Percentiles rank a stretch among this genome's conserved stretches.
Conservation (phyloP, 129 eudicot genomes). For the Calendula officinalis region DNA sequence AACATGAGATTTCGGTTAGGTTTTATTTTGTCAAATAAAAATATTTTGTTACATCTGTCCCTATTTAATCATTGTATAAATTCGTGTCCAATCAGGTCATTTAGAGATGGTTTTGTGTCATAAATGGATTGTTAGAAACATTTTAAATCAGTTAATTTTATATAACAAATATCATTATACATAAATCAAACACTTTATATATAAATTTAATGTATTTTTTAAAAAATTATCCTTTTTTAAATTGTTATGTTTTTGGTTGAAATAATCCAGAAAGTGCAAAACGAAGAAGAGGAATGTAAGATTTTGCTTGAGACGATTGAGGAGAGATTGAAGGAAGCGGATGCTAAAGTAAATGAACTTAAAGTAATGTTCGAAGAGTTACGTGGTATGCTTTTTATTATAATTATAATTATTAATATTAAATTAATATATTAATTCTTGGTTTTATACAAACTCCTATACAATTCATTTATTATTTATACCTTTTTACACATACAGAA, state of each 20-base stretch:
- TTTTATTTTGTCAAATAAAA: constrained; percentile 35
- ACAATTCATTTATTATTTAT: not conserved
- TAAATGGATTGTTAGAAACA: too few relatives aligned
- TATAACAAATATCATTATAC: too few relatives aligned
- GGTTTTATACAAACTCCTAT: not conserved
- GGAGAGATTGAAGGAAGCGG: constrained; percentile 52
- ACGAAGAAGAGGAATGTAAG: constrained; percentile 55
- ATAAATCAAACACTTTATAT: too few relatives aligned
- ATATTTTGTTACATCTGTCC: not conserved
- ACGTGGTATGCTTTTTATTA: constrained; percentile 46
- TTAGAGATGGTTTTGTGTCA: too few relatives aligned
- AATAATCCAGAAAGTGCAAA: constrained; percentile 49
- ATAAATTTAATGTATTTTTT: too few relatives aligned
- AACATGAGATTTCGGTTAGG: constrained; percentile 53
- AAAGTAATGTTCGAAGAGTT: constrained; percentile 49
- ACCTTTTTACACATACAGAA: constrained; percentile 36
- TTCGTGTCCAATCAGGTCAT: not conserved
- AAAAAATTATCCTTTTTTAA: too few relatives aligned
- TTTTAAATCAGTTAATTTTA: too few relatives aligned
- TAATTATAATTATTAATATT: not conserved
- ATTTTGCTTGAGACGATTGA: constrained; percentile 41
- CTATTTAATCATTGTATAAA: not conserved
- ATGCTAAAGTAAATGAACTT: constrained; percentile 47
- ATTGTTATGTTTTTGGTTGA: not conserved
- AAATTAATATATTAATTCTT: not conserved